These are phyloP conservation scores for Echinosophora koreensis DNA, from an alignment of 306 rosid genomes.

Conservation along the genomic window DNA sequence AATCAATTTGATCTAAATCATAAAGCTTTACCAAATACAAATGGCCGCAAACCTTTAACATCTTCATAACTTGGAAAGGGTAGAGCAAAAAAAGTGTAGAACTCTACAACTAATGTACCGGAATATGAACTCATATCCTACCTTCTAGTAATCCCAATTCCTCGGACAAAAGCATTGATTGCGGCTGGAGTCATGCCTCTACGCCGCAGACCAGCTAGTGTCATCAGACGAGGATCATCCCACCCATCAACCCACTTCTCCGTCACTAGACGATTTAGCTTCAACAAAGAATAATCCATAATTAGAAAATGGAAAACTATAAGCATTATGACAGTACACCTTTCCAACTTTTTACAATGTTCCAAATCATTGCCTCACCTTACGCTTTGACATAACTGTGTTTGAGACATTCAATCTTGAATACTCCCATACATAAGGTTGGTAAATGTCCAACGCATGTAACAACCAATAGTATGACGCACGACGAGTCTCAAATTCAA, in stretches of 20 bases:
- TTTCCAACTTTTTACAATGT: conserved; percentile 3
- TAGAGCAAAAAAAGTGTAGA: not conserved
- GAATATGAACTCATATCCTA: conserved; percentile 40
- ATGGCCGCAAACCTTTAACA: conserved; percentile 12
- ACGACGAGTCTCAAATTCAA: conserved; percentile 99
- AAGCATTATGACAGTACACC: conserved; percentile 16
- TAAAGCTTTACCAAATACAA: not conserved
- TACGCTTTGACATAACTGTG: conserved; percentile 96
- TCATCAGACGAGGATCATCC: conserved; percentile 99
- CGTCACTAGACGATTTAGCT: conserved; percentile 90
- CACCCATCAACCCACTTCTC: conserved; percentile 97
- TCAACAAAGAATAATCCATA: conserved; percentile 40
- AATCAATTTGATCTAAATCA: conserved; percentile 1
- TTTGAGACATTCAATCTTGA: conserved; percentile 93
- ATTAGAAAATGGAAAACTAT: conserved; percentile 32
- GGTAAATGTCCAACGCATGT: conserved; percentile 78
- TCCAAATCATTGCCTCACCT: conserved; percentile 61
- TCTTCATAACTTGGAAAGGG: not conserved
- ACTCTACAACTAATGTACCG: not conserved
- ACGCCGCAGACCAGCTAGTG: conserved; percentile 91
- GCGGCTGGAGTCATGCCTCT: conserved; percentile 89
- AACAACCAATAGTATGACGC: conserved; percentile 96
- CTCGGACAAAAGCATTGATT: conserved; percentile 91
- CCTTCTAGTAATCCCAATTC: conserved; percentile 99
- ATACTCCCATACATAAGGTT: conserved; percentile 97